Conservation (phyloP, 202 grass and related monocot genomes). For the Eragrostis tef region DNA sequence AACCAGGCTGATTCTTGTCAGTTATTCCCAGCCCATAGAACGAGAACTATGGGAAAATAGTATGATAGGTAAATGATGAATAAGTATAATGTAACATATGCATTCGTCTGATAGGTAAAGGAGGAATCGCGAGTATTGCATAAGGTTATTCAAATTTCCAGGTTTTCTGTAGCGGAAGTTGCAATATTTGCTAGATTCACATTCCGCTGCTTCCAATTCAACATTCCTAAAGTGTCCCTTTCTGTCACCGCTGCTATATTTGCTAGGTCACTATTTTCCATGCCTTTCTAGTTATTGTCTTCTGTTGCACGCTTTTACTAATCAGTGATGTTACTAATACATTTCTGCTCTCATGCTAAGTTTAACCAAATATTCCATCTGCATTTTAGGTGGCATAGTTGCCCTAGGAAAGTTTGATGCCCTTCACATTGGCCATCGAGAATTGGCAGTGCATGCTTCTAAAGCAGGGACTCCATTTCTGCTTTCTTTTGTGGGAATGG, state of each 20-base stretch:
- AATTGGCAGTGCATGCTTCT: slow-evolving; percentile 88
- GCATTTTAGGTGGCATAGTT: slow-evolving; percentile 84
- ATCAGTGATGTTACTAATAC: slow-evolving; percentile 12
- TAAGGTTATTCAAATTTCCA: not conserved
- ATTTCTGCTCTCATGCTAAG: slow-evolving; percentile 18
- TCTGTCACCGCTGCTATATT: slow-evolving; percentile 12
- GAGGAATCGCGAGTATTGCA: not conserved
- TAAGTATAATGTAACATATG: slow-evolving; percentile 8
- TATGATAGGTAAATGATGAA: no score
- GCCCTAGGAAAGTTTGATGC: slow-evolving; percentile 98
- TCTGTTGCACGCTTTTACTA: slow-evolving; percentile 1
- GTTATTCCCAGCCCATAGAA: not conserved
- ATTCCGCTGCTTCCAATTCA: not conserved
- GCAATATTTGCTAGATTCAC: slow-evolving; percentile 4
- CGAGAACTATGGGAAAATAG: no score
- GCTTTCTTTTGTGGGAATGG: slow-evolving; percentile 94
- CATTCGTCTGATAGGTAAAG: no score
- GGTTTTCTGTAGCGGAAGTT: not conserved
- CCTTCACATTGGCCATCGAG: slow-evolving; percentile 89
- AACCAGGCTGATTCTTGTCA: not conserved
- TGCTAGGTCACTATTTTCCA: not conserved
- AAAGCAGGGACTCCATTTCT: slow-evolving; percentile 83
- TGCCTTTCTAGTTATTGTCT: not conserved
- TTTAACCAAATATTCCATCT: slow-evolving; percentile 28
- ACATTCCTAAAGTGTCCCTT: not conserved